Conservation (phyloP, 208 protist genomes). For the Acanthamoeba royreba region DNA sequence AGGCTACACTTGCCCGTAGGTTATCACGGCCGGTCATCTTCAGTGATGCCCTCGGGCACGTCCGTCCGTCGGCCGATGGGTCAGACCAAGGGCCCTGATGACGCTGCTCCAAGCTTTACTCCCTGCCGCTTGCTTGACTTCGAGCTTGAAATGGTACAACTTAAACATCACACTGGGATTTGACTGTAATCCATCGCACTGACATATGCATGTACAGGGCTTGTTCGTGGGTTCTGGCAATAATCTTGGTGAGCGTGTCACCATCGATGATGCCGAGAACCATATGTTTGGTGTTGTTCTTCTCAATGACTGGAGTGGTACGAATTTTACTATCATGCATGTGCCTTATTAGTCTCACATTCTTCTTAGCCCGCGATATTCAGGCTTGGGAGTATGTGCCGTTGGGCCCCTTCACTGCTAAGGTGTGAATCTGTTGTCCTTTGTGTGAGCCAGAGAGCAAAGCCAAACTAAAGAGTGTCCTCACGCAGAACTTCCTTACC, state of each 20-base stretch:
- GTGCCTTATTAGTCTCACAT: not conserved
- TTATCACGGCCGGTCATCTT: slow-evolving; percentile 89
- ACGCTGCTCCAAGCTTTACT: slow-evolving; percentile 58
- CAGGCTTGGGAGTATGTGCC: slow-evolving; percentile 90
- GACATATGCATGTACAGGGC: slow-evolving; percentile 83
- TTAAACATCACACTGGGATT: no score
- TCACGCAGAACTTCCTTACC: slow-evolving; percentile 78
- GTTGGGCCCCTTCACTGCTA: slow-evolving; percentile 87
- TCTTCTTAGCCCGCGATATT: slow-evolving; percentile 76
- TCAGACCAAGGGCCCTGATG: slow-evolving; percentile 72
- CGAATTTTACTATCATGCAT: not conserved
- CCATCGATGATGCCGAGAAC: slow-evolving; percentile 77
- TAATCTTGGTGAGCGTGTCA: slow-evolving; percentile 79
- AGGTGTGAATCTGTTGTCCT: slow-evolving; percentile 57
- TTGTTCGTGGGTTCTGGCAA: slow-evolving; percentile 83
- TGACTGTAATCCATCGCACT: no score
- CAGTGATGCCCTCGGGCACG: slow-evolving; percentile 82
- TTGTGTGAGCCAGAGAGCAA: no score
- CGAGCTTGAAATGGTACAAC: slow-evolving; percentile 85
- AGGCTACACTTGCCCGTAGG: slow-evolving; percentile 87
- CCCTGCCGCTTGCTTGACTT: slow-evolving; percentile 80
- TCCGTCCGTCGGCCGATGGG: slow-evolving; percentile 79
- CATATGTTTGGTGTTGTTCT: slow-evolving; percentile 87
- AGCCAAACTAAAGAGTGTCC: not conserved
- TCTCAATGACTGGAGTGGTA: slow-evolving; percentile 89